Conservation (phyloP, 148 eudicot genomes). For the Dianthus caryophyllus region DNA sequence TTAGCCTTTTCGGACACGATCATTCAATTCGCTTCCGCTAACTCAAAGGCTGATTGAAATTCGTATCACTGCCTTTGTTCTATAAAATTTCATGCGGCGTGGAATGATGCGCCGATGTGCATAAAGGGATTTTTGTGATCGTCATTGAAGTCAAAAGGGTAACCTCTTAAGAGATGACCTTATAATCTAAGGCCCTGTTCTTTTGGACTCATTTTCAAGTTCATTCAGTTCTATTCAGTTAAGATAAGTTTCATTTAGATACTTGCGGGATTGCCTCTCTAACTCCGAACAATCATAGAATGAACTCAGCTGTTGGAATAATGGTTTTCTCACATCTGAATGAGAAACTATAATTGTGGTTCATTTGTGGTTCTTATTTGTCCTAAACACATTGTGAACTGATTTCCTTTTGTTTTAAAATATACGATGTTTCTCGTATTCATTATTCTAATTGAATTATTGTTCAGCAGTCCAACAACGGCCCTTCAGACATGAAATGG, state of each 20-base stretch:
- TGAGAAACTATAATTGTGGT: background rate
- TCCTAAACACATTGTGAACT: background rate
- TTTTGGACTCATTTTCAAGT: too few species aligned
- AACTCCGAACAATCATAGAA: background rate
- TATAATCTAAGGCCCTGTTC: background rate
- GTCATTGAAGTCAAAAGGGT: background rate
- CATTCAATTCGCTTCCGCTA: too few species aligned
- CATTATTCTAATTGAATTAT: background rate
- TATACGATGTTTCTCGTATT: background rate
- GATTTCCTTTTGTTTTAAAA: background rate
- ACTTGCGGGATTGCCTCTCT: too few species aligned
- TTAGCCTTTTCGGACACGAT: too few species aligned
- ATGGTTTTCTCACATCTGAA: background rate
- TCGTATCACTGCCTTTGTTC: background rate
- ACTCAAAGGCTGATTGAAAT: too few species aligned
- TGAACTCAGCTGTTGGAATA: background rate
- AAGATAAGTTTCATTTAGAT: too few species aligned
- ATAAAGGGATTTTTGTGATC: background rate
- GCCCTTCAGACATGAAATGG: conserved; percentile 31
- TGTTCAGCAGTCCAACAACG: conserved; percentile 37
- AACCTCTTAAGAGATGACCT: conserved; percentile 1
- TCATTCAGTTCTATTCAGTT: too few species aligned
- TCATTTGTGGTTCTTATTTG: background rate
- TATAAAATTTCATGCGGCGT: background rate
- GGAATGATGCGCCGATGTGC: background rate